phyloP scores from a whole-genome alignment of 495 filamentous ascomycete genomes.

The Hypoxylon cercidicola region DNA sequence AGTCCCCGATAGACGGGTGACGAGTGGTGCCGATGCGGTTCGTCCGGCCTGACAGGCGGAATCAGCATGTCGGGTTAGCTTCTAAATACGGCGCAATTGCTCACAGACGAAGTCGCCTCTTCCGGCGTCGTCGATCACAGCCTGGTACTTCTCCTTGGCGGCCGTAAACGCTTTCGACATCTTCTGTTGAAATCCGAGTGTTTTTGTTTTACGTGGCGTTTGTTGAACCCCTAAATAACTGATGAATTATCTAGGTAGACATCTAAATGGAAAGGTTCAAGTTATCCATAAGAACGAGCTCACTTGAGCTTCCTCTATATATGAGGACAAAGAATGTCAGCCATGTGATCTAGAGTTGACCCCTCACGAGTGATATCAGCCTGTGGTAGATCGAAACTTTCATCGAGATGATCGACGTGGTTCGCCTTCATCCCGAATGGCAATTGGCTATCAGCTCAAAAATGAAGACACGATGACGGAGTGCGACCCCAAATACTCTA shows the following conservation, averaged over 20 bases:
- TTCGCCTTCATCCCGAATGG: slow-evolving; percentile 17
- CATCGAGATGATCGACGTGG: slow-evolving; percentile 27
- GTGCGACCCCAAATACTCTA: neutral
- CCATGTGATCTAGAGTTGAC: slow-evolving; percentile 32
- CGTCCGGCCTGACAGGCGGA: slow-evolving; percentile 38
- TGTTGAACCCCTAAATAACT: neutral
- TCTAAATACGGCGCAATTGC: slow-evolving; percentile 3
- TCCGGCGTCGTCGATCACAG: slow-evolving; percentile 45
- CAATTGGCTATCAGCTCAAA: slow-evolving; percentile 26
- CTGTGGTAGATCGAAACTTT: slow-evolving; percentile 22
- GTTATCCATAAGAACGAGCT: neutral
- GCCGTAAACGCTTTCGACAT: slow-evolving; percentile 43
- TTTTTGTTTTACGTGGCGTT: neutral
- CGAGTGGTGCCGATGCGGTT: slow-evolving; percentile 42
- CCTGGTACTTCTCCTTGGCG: slow-evolving; percentile 48
- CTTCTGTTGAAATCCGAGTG: slow-evolving; percentile 9
- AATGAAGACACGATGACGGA: slow-evolving; percentile 35
- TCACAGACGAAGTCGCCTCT: slow-evolving; percentile 46
- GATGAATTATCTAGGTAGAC: too few relatives aligned
- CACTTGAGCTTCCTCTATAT: slow-evolving; percentile 11
- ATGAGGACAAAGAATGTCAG: slow-evolving; percentile 7
- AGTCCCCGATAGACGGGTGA: slow-evolving; percentile 43
- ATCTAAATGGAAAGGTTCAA: slow-evolving; percentile 1
- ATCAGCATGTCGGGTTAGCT: slow-evolving; percentile 8
- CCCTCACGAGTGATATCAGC: slow-evolving; percentile 42